A percentile compares a stretch with the other conserved stretches of the same genome.
phyloP scores from a whole-genome alignment of 768 basidiomycete species.

The Collybiopsis confluens region DNA sequence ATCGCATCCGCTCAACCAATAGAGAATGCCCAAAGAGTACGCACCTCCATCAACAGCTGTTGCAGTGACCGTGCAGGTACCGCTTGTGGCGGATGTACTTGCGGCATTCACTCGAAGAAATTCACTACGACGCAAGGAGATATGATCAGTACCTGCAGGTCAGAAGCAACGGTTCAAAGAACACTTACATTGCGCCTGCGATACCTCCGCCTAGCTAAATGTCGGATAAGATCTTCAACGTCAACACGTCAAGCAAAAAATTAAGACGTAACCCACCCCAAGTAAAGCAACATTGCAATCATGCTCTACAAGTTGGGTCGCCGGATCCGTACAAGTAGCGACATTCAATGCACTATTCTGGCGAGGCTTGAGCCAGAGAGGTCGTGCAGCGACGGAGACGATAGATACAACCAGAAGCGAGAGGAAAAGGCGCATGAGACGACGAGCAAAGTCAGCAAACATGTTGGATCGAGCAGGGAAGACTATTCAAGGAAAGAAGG shows the following conservation, averaged over 20 bases:
- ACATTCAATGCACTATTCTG: slow-evolving; percentile 12
- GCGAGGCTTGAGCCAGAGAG: slow-evolving; percentile 10
- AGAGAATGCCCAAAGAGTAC: background rate
- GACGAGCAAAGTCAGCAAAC: slow-evolving; percentile 5
- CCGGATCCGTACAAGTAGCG: slow-evolving; percentile 14
- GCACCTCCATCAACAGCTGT: slow-evolving; percentile 18
- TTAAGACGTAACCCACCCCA: slow-evolving; percentile 8
- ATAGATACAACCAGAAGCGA: slow-evolving; percentile 9
- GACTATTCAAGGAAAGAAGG: background rate
- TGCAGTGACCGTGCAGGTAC: slow-evolving; percentile 18
- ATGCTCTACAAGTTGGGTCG: slow-evolving; percentile 14
- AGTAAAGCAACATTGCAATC: slow-evolving; percentile 19
- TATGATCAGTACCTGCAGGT: background rate
- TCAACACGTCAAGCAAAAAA: background rate
- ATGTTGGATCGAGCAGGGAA: background rate
- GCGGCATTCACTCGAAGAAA: slow-evolving; percentile 15
- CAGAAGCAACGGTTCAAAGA: too few species aligned
- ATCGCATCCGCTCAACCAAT: background rate
- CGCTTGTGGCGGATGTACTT: slow-evolving; percentile 13
- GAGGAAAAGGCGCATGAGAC: slow-evolving; percentile 8
- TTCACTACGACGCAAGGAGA: slow-evolving; percentile 7
- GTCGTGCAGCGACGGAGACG: slow-evolving; percentile 11
- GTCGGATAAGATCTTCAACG: background rate
- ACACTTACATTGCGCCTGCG: slow-evolving; percentile 15
- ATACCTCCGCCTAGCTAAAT: slow-evolving; percentile 18